Evolutionary conservation across 805 yeast species (phyloP).

Genomic region (Teunomyces aglyptinius): DNA sequence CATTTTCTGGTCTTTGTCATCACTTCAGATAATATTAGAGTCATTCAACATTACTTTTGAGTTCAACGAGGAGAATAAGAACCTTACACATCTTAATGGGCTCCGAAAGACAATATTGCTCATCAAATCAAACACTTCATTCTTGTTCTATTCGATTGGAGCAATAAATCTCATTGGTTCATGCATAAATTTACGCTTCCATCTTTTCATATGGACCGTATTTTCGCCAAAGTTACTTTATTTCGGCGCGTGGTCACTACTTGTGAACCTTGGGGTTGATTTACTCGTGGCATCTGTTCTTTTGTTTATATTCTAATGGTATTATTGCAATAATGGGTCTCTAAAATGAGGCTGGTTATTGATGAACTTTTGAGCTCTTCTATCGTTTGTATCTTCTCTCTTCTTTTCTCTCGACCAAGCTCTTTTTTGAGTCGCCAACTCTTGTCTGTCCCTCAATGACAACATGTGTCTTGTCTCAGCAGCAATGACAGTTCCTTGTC

Average conservation of each 20-base stretch:
- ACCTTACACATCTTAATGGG: conserved; percentile 15
- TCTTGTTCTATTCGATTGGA: conserved; percentile 58
- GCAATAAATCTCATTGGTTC: conserved; percentile 62
- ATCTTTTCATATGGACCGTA: conserved; percentile 95
- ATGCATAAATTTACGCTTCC: conserved; percentile 74
- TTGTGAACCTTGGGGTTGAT: conserved; percentile 42
- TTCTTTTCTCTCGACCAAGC: conserved; percentile 58
- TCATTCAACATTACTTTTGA: conserved; percentile 16
- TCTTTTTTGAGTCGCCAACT: conserved; percentile 47
- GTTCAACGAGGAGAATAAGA: conserved; percentile 8
- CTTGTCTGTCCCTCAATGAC: conserved; percentile 36
- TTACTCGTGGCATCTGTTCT: conserved; percentile 7
- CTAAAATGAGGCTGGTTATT: conserved; percentile 77
- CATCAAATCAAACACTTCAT: conserved; percentile 33
- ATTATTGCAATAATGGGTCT: conserved; percentile 30
- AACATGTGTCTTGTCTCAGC: conserved; percentile 54
- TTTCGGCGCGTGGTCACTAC: conserved; percentile 69
- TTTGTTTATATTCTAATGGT: conserved; percentile 5
- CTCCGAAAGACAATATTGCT: conserved; percentile 35
- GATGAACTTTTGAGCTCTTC: conserved; percentile 64
- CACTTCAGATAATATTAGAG: conserved; percentile 41
- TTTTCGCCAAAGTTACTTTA: conserved; percentile 90
- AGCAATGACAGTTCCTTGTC: conserved; percentile 46
- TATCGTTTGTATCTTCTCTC: conserved; percentile 50
- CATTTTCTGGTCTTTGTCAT: conserved; percentile 69